Conservation (phyloP, 768 basidiomycete genomes). For the Hygrophoropsis aurantiaca region DNA sequence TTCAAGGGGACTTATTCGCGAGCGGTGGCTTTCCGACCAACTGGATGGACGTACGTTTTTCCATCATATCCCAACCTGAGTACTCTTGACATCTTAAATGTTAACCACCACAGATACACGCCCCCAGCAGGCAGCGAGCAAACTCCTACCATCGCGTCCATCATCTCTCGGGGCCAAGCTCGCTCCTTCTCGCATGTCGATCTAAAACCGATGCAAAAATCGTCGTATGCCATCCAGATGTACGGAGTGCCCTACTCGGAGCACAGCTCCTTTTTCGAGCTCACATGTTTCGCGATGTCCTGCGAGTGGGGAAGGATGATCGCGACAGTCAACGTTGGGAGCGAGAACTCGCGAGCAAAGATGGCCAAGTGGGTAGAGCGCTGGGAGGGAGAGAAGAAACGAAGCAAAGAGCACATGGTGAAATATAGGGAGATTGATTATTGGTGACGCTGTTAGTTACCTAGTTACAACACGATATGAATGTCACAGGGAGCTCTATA, state of each 20-base stretch:
- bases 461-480: background rate
- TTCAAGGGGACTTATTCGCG: constrained; percentile 71
- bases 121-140: constrained; percentile 64
- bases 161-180: constrained; percentile 68
- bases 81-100: constrained; percentile 4
- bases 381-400: constrained; percentile 83
- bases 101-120: constrained; percentile 48
- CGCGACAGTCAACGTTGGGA: constrained; percentile 91
- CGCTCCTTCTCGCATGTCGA: constrained; percentile 68
- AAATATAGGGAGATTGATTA: constrained; percentile 43
- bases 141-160: constrained; percentile 60
- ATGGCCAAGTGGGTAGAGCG: constrained; percentile 88
- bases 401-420: constrained; percentile 38
- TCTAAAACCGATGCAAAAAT: constrained; percentile 68
- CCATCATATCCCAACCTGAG: constrained; percentile 1
- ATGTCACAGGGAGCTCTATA: background rate
- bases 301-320: constrained; percentile 87
- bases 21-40: constrained; percentile 85
- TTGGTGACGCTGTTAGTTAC: constrained; percentile 33
- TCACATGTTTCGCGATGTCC: constrained; percentile 93
- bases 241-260: constrained; percentile 93
- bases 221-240: constrained; percentile 66
- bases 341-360: constrained; percentile 68
- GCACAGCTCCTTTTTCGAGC: constrained; percentile 93
- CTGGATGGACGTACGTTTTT: constrained; percentile 96